Evolutionary conservation across 1,139 yeast genomes (phyloP), one percentile per base, ranked within the genome.

Genomic region (Protomyces gravidus): DNA sequence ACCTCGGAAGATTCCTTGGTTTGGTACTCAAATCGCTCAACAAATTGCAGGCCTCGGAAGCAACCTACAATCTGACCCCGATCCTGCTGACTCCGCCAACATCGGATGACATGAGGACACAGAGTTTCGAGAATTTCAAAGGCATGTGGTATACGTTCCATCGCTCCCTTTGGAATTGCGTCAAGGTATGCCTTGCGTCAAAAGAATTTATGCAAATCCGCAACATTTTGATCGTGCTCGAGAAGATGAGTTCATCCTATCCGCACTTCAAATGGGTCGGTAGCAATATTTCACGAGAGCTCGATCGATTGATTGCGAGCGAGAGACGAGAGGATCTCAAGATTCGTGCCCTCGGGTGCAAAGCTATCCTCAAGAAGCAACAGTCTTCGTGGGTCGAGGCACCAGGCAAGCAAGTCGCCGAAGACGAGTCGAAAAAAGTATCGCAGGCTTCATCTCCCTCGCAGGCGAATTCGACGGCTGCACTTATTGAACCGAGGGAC

Each of bases 301-400:
- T 89, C 52, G 77, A 80, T 45, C 66, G 70, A 0, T 79, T 87
- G 39, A 71, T 81, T 9, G 65, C 69, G 2, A 70, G 71, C 1
- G 97, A 90, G 66, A 70, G 74, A 2, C 79, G 97, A 63, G 94
- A 87, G 61, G 97, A 90, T 71, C 78, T 90, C 68, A 86, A 83
- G 67, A 75, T 89, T 32, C 55, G 61, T 4, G 63, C 61, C 7
- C 40, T 62, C 11, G 63, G 63, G 3, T 62, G 56, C 60, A 50
- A 53, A 21, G 63, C 63, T n/a, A 58, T 55, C 25, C 52, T 62
- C 15, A 50, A 45, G 21, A 45, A 47, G 42, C 55, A 53, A 11
- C 58, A 53, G 26, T 4, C 27, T 2, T 40, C 40, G 17, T 53
- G 58, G 58, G 40, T 23, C 7, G 51, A 53, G 6, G 36, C 36